phyloP scores from a whole-genome alignment of 495 filamentous ascomycete genomes.

The Neurospora intermedia region DNA sequence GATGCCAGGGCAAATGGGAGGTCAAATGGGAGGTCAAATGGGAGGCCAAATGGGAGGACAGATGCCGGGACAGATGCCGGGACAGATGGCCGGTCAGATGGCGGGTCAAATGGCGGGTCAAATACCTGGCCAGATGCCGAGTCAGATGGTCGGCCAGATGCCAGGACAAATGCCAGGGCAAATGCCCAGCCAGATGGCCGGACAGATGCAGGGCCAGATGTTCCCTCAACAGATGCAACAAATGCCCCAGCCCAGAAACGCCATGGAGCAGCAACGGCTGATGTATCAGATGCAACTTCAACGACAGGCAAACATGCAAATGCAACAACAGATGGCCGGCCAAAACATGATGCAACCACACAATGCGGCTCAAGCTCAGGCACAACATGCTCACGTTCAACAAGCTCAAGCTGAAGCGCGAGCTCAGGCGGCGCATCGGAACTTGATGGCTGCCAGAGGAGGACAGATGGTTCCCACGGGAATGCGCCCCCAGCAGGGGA shows the following conservation, averaged over 20 bases:
- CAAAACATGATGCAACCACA: slow-evolving; percentile 29
- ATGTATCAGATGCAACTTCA: slow-evolving; percentile 56
- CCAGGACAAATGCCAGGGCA: slow-evolving; percentile 9
- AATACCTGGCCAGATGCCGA: slow-evolving; percentile 3
- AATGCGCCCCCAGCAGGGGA: slow-evolving; percentile 30
- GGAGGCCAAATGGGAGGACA: slow-evolving; percentile 24
- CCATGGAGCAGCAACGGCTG: slow-evolving; percentile 45
- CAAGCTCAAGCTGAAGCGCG: slow-evolving; percentile 24
- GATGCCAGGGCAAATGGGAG: slow-evolving; percentile 12
- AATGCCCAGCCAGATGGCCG: slow-evolving; percentile 12
- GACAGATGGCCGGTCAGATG: slow-evolving; percentile 9
- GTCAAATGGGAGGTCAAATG: slow-evolving; percentile 27
- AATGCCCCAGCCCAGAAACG: slow-evolving; percentile 40
- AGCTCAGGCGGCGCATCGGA: slow-evolving; percentile 29
- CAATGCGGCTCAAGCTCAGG: slow-evolving; percentile 6
- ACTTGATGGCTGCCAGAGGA: slow-evolving; percentile 38
- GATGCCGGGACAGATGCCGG: slow-evolving; percentile 25
- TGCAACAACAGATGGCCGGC: slow-evolving; percentile 30
- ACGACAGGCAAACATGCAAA: slow-evolving; percentile 55
- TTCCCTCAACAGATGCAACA: slow-evolving; percentile 46
- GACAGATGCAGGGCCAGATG: slow-evolving; percentile 29
- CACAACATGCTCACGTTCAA: slow-evolving; percentile 8
- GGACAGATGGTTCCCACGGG: slow-evolving; percentile 34
- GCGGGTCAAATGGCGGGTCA: background rate
- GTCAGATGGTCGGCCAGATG: slow-evolving; percentile 29